Evolutionary conservation across 2,329 filamentous ascomycete species (phyloP), one percentile per base, ranked within the genome.

Genomic region (Aspergillus melleus): DNA sequence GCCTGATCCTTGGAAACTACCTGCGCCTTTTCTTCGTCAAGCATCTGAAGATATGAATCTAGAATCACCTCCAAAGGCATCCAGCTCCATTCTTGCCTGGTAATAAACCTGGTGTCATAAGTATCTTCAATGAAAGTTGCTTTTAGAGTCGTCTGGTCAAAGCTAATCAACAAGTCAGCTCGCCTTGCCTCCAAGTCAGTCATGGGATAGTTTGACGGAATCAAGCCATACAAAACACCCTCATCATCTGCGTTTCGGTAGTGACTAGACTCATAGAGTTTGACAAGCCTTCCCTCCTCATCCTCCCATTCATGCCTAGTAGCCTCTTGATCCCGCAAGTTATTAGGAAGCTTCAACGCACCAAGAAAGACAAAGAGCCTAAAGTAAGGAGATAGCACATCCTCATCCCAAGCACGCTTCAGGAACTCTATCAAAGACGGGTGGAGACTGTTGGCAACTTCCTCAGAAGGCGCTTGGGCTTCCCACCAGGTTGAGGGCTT

Each of bases 1-100:
- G 32, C 32, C 49, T 52, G 32, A 12, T 57, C 55, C 46, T 55
- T 20, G 22, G 57, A 52, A 26, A 57, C 30, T 11, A 30, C 30
- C 36, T 55, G 20, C n/a, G 52, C 53, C 44, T 58, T 61, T 58
- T 29, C 55, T 56, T 61, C 56, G 22, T 61, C 59, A 26, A 47
- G 26, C 49, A 61, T 58, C 42, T 56, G 52, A 49, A 61, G 55
- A 58, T 61, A 58, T 26, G 55, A 55, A 32, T 61, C 55, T 14
- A 61, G 59, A 47, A 61, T 61, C 19, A 56, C 59, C 19, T 61
- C 59, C 16, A 61, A 55, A 52, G 59, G 59, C 55, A 61, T 56
- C 59, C 59, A 61, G 55, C 59, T 44, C 59, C 55, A 58, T 56
- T 61, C 49, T 2, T 58, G 39, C 9, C 49, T 46, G 42, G 49